Evolutionary conservation across 768 basidiomycete genomes (phyloP).

Genomic region (Calocybe indica): DNA sequence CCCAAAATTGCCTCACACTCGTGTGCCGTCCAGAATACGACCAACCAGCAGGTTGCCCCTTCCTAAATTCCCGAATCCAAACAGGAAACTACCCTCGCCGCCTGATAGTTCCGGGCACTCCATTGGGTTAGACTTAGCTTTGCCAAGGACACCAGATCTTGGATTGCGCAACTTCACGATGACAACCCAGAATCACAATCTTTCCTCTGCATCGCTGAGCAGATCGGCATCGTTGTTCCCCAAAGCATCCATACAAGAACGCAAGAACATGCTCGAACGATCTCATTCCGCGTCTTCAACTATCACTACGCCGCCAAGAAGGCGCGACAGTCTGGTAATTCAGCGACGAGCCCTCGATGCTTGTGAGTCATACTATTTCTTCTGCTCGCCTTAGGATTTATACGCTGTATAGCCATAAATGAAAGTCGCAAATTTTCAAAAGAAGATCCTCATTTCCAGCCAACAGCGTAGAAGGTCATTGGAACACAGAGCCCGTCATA

Average conservation of each 20-base stretch:
- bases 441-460: too few relatives aligned
- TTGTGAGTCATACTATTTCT: constrained; percentile 5
- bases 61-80: constrained; percentile 1
- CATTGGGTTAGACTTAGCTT: not conserved
- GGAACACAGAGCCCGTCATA: constrained; percentile 8
- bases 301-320: constrained; percentile 10
- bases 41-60: constrained; percentile 20
- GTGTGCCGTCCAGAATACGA: not conserved
- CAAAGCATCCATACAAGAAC: not conserved
- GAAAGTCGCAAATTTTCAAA: too few relatives aligned
- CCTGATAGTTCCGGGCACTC: not conserved
- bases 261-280: constrained; percentile 1
- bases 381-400: too few relatives aligned
- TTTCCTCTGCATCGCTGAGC: not conserved
- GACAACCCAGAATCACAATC: not conserved
- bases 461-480: too few relatives aligned
- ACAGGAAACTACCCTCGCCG: constrained; percentile 2
- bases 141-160: constrained; percentile 5
- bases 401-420: too few relatives aligned
- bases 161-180: too few relatives aligned
- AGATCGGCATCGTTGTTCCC: constrained; percentile 6
- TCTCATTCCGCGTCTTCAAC: constrained; percentile 5
- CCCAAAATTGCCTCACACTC: constrained; percentile 2
- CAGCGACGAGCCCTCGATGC: constrained; percentile 27
- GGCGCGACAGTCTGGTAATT: constrained; percentile 30